Conservation (phyloP, 805 yeast species). For the Metschnikowia orientalis region DNA sequence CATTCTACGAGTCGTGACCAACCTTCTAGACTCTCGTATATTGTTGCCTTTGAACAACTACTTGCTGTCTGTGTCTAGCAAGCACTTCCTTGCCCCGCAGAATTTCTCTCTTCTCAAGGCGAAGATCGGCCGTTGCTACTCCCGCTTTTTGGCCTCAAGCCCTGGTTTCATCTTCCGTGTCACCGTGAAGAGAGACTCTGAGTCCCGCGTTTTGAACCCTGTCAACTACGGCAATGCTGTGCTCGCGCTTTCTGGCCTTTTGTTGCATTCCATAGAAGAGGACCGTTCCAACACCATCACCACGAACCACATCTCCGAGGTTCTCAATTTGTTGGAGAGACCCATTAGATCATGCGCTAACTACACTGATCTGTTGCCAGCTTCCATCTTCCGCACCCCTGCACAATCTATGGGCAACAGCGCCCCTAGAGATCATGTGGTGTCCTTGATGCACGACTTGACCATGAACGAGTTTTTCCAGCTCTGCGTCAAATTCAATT, state of each 20-base stretch:
- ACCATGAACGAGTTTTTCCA: slow-evolving; percentile 61
- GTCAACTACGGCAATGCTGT: slow-evolving; percentile 58
- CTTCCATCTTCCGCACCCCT: slow-evolving; percentile 43
- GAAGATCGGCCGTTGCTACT: slow-evolving; percentile 12
- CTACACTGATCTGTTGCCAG: slow-evolving; percentile 39
- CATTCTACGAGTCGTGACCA: slow-evolving; percentile 1
- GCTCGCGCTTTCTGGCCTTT: slow-evolving; percentile 53
- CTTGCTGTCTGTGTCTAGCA: slow-evolving; percentile 1
- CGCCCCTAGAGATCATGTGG: slow-evolving; percentile 32
- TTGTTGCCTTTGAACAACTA: slow-evolving; percentile 2
- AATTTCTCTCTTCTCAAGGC: slow-evolving; percentile 1
- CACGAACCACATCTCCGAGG: slow-evolving; percentile 51
- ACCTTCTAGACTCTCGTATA: background rate
- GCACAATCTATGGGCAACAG: slow-evolving; percentile 15
- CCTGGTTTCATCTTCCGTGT: slow-evolving; percentile 36
- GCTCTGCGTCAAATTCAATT: slow-evolving; percentile 60
- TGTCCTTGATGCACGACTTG: slow-evolving; percentile 58
- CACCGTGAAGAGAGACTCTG: slow-evolving; percentile 50
- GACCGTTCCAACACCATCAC: slow-evolving; percentile 54
- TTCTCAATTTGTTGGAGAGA: slow-evolving; percentile 54
- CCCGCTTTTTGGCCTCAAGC: slow-evolving; percentile 27
- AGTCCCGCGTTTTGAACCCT: slow-evolving; percentile 56
- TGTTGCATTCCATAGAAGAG: slow-evolving; percentile 59
- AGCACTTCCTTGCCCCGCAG: slow-evolving; percentile 1
- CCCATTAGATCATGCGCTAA: slow-evolving; percentile 45